Evolutionary conservation across 2,329 filamentous ascomycete genomes (phyloP).

Genomic region (Aspergillus piperis): DNA sequence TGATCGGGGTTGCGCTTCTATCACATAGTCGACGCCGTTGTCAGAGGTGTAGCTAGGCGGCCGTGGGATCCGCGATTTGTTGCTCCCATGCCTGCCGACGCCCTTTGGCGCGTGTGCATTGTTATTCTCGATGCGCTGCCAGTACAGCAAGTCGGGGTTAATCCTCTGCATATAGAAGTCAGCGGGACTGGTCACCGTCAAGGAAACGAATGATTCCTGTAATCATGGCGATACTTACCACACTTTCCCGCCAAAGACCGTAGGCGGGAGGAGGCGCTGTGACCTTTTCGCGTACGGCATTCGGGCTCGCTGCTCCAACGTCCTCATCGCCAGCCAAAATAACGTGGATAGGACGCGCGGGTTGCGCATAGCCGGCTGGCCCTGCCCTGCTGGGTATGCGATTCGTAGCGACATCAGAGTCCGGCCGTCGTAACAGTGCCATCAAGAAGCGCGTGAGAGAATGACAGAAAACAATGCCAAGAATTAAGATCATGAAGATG

Average conservation of each 20-base stretch:
- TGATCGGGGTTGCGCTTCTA: slow-evolving; percentile 65
- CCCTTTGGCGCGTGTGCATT: background rate
- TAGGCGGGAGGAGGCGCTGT: slow-evolving; percentile 74
- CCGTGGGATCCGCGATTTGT: slow-evolving; percentile 46
- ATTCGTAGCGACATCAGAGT: slow-evolving; percentile 35
- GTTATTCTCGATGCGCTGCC: slow-evolving; percentile 63
- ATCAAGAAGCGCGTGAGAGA: slow-evolving; percentile 73
- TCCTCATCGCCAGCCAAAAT: slow-evolving; percentile 75
- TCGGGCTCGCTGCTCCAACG: slow-evolving; percentile 49
- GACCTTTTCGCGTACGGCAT: slow-evolving; percentile 56
- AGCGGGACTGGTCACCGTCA: background rate
- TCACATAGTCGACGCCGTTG: slow-evolving; percentile 71
- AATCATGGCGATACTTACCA: slow-evolving; percentile 58
- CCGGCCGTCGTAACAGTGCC: slow-evolving; percentile 54
- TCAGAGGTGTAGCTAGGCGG: slow-evolving; percentile 78
- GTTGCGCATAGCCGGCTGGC: slow-evolving; percentile 68
- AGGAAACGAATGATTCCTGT: background rate
- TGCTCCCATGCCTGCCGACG: slow-evolving; percentile 11
- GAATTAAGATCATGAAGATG: slow-evolving; percentile 72
- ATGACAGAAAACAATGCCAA: slow-evolving; percentile 79
- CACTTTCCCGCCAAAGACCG: slow-evolving; percentile 79
- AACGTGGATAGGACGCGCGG: slow-evolving; percentile 73
- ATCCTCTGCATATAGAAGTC: slow-evolving; percentile 57
- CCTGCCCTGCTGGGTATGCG: slow-evolving; percentile 53
- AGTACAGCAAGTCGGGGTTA: slow-evolving; percentile 78